phyloP scores from a whole-genome alignment of 2,329 filamentous ascomycete genomes.

The Aspergillus sp. region DNA sequence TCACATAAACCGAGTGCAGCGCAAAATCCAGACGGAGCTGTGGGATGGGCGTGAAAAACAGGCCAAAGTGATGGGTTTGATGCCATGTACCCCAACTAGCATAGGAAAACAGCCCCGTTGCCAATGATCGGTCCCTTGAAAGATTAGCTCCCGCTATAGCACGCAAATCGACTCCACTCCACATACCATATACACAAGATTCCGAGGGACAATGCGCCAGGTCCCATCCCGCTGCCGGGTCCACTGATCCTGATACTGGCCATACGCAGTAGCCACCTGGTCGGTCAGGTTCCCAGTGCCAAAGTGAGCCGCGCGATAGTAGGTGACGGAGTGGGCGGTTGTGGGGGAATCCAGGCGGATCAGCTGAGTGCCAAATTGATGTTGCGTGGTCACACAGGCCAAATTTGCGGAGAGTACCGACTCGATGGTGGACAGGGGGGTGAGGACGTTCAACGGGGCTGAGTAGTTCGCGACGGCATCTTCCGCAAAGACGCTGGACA shows the following conservation, averaged over 20 bases:
- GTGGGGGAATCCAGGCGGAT: conserved; percentile 8
- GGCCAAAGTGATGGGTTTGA: too few relatives aligned
- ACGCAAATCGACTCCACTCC: too few relatives aligned
- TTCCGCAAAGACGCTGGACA: conserved; percentile 8
- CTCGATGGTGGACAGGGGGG: conserved; percentile 11
- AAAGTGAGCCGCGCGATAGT: conserved; percentile 13
- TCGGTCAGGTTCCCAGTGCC: conserved; percentile 1
- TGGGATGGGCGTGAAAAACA: too few relatives aligned
- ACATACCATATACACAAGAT: neutral
- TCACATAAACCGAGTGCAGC: too few relatives aligned
- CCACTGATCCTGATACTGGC: neutral
- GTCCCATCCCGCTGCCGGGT: neutral
- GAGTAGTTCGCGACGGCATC: conserved; percentile 16
- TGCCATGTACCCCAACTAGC: neutral
- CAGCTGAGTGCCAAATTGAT: conserved; percentile 11
- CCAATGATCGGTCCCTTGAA: neutral
- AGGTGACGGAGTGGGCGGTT: conserved; percentile 10
- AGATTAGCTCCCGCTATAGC: too few relatives aligned
- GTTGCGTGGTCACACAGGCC: conserved; percentile 14
- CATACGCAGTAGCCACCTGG: conserved; percentile 4
- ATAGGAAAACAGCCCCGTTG: neutral
- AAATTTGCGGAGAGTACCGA: conserved; percentile 6
- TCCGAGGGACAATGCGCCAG: neutral
- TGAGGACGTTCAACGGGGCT: conserved; percentile 14
- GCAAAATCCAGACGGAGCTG: too few relatives aligned